Percentiles rank a stretch among this genome's conserved stretches.
Conservation (phyloP, 352 stramenopile genomes). For the Phytophthora pisi region DNA sequence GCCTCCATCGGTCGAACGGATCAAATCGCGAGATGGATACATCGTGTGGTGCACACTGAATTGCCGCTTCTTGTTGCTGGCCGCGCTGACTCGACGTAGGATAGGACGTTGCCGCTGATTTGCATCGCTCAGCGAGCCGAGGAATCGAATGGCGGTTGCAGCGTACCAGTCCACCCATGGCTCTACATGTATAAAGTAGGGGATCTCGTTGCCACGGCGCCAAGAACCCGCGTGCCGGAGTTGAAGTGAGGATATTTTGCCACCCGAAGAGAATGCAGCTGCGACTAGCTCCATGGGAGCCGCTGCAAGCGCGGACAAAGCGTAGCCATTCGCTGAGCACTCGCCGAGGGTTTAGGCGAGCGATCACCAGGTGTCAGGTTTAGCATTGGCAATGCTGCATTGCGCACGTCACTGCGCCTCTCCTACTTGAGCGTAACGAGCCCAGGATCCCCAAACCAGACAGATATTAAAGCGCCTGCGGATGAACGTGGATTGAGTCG, state of each 20-base stretch:
- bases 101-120: background rate
- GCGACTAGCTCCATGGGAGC: background rate
- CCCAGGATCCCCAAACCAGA: background rate
- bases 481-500: background rate
- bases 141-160: background rate
- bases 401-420: conserved; percentile 11
- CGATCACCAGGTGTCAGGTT: conserved; percentile 1
- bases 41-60: background rate
- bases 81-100: background rate
- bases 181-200: background rate
- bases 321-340: background rate
- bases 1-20: conserved; percentile 17
- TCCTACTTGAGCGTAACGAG: conserved; percentile 7
- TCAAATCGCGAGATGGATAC: background rate
- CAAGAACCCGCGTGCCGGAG: too few relatives aligned
- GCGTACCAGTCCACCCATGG: background rate
- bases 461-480: background rate
- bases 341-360: conserved; percentile 1
- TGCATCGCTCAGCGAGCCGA: background rate
- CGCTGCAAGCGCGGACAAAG: background rate
- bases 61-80: background rate
- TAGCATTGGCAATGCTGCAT: too few relatives aligned
- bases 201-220: background rate
- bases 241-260: conserved; percentile 2
- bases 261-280: conserved; percentile 10